These are phyloP conservation scores for Floccularia luteovirens DNA, from an alignment of 768 basidiomycete species.

Conservation along the genomic window DNA sequence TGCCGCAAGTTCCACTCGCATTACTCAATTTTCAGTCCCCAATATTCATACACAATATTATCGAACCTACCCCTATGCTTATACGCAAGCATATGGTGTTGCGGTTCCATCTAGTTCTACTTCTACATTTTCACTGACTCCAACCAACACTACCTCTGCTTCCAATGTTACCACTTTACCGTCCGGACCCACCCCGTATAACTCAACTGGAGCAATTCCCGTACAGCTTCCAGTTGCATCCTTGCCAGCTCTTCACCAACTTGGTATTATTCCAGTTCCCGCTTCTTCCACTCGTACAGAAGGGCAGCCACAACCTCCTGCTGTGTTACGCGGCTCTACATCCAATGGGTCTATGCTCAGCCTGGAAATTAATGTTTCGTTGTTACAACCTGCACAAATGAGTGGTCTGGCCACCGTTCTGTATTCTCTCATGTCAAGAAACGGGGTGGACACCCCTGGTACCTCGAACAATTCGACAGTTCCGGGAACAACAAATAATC, in stretches of 20 bases:
- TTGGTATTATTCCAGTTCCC: slow-evolving; percentile 71
- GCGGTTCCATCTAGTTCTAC: slow-evolving; percentile 17
- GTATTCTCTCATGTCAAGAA: slow-evolving; percentile 60
- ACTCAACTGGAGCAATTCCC: slow-evolving; percentile 40
- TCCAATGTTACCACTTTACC: slow-evolving; percentile 17
- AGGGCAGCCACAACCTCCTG: slow-evolving; percentile 62
- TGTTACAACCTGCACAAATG: slow-evolving; percentile 71
- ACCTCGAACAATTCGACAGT: background rate
- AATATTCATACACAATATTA: slow-evolving; percentile 48
- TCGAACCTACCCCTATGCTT: slow-evolving; percentile 57
- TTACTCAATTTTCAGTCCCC: slow-evolving; percentile 27
- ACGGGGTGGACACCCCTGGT: slow-evolving; percentile 3
- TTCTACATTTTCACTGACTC: slow-evolving; percentile 25
- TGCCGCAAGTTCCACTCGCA: slow-evolving; percentile 31
- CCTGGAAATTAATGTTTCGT: slow-evolving; percentile 72
- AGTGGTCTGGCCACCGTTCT: slow-evolving; percentile 65
- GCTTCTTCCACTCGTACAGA: slow-evolving; percentile 40
- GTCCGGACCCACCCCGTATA: slow-evolving; percentile 24
- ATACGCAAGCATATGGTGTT: slow-evolving; percentile 49
- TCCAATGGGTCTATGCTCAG: slow-evolving; percentile 66
- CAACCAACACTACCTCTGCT: slow-evolving; percentile 18
- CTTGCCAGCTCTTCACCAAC: slow-evolving; percentile 53
- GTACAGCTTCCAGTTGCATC: slow-evolving; percentile 68
- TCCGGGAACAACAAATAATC: background rate
- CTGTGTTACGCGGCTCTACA: slow-evolving; percentile 66